Percentiles rank a stretch among this genome's conserved stretches.
phyloP scores from a whole-genome alignment of 73 alveolate species.

The Paramecium octaurelia region DNA sequence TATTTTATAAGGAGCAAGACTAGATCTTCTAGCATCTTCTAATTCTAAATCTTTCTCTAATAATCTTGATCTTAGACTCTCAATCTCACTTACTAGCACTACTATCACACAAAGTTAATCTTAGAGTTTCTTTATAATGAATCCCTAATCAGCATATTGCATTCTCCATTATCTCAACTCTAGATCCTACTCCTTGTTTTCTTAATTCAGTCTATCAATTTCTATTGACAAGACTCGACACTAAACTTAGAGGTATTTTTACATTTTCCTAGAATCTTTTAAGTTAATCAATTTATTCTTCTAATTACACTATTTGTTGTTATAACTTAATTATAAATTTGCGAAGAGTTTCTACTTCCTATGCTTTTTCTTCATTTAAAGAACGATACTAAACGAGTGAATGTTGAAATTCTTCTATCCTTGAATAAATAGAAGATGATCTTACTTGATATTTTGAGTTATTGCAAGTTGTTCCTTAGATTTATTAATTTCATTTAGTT shows the following conservation, averaged over 20 bases:
- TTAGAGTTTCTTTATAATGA: not conserved
- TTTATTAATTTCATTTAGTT: not conserved
- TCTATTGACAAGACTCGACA: not conserved
- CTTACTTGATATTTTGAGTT: not conserved
- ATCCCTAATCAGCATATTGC: conserved; percentile 24
- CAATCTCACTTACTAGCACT: not conserved
- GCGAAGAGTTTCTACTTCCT: not conserved
- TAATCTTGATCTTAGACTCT: conserved; percentile 1
- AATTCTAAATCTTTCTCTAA: not conserved
- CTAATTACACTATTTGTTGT: not conserved
- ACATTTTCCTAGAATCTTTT: not conserved
- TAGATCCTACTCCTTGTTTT: not conserved
- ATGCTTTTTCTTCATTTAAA: not conserved
- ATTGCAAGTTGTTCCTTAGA: not conserved
- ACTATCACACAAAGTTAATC: not conserved
- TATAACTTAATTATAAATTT: not conserved
- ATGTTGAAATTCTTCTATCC: not conserved
- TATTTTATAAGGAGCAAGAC: not conserved
- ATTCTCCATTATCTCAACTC: conserved; percentile 8
- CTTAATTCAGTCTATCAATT: conserved; percentile 14
- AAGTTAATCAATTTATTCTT: not conserved
- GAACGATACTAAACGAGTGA: not conserved
- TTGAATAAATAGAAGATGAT: not conserved
- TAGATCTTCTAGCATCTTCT: conserved; percentile 28
- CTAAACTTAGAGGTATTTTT: not conserved